Evolutionary conservation across 768 basidiomycete species (phyloP).

Genomic region (Hydnomerulius pinastri): DNA sequence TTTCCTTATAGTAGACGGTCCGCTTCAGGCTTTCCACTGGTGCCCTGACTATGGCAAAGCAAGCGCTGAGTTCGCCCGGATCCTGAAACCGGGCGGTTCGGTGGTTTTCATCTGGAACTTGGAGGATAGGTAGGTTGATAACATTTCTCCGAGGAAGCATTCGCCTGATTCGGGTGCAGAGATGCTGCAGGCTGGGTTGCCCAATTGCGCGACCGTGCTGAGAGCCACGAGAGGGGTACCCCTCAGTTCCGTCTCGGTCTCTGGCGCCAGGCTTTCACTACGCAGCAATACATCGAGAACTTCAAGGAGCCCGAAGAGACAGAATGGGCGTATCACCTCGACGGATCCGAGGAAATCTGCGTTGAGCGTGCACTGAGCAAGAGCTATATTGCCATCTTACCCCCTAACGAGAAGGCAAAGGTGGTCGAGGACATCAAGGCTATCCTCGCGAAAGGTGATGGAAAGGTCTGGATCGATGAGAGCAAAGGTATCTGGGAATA

Average conservation of each 20-base stretch:
- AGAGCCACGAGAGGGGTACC: slow-evolving; percentile 66
- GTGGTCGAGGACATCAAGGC: slow-evolving; percentile 52
- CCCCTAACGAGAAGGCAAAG: slow-evolving; percentile 55
- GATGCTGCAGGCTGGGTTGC: slow-evolving; percentile 73
- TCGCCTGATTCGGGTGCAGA: slow-evolving; percentile 32
- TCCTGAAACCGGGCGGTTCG: slow-evolving; percentile 74
- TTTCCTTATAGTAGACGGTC: slow-evolving; percentile 6
- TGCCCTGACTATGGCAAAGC: slow-evolving; percentile 78
- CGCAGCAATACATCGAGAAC: slow-evolving; percentile 53
- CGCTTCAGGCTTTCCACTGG: slow-evolving; percentile 87
- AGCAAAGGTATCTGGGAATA: slow-evolving; percentile 74
- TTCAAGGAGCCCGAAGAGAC: slow-evolving; percentile 66
- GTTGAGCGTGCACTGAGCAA: slow-evolving; percentile 77
- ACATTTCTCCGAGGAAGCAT: not conserved
- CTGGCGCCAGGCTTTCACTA: slow-evolving; percentile 74
- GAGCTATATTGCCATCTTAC: slow-evolving; percentile 76
- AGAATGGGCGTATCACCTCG: slow-evolving; percentile 52
- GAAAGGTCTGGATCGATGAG: slow-evolving; percentile 76
- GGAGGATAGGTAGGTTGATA: slow-evolving; percentile 63
- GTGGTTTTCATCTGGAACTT: slow-evolving; percentile 88
- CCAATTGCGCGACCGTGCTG: slow-evolving; percentile 66
- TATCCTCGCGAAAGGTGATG: slow-evolving; percentile 61
- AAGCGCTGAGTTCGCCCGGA: slow-evolving; percentile 72
- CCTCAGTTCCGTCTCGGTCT: slow-evolving; percentile 81
- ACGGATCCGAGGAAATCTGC: slow-evolving; percentile 54